Evolutionary conservation across 805 yeast genomes (phyloP).

Genomic region (Schizosaccharomyces lindneri): DNA sequence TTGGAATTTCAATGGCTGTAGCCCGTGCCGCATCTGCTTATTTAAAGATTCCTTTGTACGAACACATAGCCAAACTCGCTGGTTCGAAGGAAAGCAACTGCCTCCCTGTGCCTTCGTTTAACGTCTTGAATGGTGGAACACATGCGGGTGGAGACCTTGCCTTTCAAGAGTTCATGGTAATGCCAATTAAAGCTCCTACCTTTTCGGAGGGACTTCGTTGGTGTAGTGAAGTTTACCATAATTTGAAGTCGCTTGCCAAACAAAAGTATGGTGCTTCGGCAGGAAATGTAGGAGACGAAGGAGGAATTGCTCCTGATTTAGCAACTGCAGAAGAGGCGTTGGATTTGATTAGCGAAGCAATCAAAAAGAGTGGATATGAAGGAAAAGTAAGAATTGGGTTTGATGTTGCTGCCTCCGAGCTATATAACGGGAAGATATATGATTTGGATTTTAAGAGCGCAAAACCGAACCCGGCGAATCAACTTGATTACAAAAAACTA

Average conservation of each 20-base stretch:
- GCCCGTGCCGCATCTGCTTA: slow-evolving; percentile 97
- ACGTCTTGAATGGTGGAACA: slow-evolving; percentile 97
- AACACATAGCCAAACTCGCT: slow-evolving; percentile 64
- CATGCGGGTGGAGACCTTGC: slow-evolving; percentile 99
- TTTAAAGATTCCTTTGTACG: slow-evolving; percentile 75
- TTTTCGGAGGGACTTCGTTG: slow-evolving; percentile 92
- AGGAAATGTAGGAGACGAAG: slow-evolving; percentile 99
- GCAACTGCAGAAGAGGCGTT: slow-evolving; percentile 90
- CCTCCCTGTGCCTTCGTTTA: slow-evolving; percentile 94
- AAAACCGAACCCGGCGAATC: slow-evolving; percentile 64
- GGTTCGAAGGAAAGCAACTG: slow-evolving; percentile 63
- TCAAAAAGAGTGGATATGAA: slow-evolving; percentile 81
- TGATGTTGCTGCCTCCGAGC: slow-evolving; percentile 94
- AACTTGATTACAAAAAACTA: slow-evolving; percentile 73
- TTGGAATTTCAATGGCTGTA: slow-evolving; percentile 92
- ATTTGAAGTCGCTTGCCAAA: slow-evolving; percentile 76
- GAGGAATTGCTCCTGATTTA: slow-evolving; percentile 99
- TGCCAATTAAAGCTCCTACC: slow-evolving; percentile 69
- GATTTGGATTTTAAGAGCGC: slow-evolving; percentile 98
- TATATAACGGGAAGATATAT: slow-evolving; percentile 88
- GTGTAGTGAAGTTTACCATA: slow-evolving; percentile 96
- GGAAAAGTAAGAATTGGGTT: slow-evolving; percentile 81
- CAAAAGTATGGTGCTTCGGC: slow-evolving; percentile 92
- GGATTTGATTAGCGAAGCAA: slow-evolving; percentile 75
- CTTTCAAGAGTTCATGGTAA: slow-evolving; percentile 98